phyloP scores from a whole-genome alignment of 2,329 filamentous ascomycete genomes.

The Cladophialophora exuberans region DNA sequence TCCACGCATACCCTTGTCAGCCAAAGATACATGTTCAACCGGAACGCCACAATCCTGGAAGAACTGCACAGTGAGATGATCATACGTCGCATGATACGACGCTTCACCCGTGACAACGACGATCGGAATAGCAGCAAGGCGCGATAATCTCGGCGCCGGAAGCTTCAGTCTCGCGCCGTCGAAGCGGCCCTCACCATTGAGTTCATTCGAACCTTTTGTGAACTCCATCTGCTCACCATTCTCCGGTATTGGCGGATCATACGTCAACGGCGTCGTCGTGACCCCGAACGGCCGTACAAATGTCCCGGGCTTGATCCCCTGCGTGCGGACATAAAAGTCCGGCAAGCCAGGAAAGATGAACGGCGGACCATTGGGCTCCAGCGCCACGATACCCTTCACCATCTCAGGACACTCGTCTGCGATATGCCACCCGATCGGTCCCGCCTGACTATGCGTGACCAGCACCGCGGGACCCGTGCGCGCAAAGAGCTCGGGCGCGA shows the following conservation, averaged over 20 bases:
- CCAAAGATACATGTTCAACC: conserved; percentile 51
- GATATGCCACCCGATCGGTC: conserved; percentile 11
- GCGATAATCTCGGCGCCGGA: conserved; percentile 49
- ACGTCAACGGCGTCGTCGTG: conserved; percentile 53
- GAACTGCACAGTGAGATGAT: conserved; percentile 58
- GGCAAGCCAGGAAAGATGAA: conserved; percentile 13
- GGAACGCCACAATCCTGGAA: conserved; percentile 56
- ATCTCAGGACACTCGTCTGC: conserved; percentile 42
- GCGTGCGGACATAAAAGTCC: conserved; percentile 7
- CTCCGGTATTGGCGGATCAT: conserved; percentile 47
- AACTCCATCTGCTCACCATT: conserved; percentile 39
- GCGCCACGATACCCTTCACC: conserved; percentile 53
- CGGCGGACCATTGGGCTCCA: conserved; percentile 29
- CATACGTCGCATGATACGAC: conserved; percentile 57
- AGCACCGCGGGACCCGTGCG: conserved; percentile 9
- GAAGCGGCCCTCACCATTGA: neutral
- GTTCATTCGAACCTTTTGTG: neutral
- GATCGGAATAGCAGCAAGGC: conserved; percentile 54
- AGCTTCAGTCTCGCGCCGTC: conserved; percentile 36
- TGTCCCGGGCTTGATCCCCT: conserved; percentile 2
- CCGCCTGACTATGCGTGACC: conserved; percentile 40
- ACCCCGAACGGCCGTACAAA: conserved; percentile 49
- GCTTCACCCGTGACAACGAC: conserved; percentile 57
- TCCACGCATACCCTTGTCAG: conserved; percentile 50
- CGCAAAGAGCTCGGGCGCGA: conserved; percentile 1